Conservation (phyloP, 1,139 yeast genomes). For the Candida sanyaensis region DNA sequence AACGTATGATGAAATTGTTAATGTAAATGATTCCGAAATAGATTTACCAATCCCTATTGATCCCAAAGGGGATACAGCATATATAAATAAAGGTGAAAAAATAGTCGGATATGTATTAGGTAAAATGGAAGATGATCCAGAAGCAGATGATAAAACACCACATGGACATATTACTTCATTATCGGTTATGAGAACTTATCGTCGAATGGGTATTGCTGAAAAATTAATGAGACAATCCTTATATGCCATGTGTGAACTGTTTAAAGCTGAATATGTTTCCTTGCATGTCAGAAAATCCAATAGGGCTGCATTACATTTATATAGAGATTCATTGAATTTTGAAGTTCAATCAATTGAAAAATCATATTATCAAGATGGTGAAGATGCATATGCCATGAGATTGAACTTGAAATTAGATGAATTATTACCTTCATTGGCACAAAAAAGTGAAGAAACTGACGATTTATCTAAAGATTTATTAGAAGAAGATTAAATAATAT, state of each 20-base stretch:
- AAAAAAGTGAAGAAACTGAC: conserved; percentile 42
- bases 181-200: conserved; percentile 92
- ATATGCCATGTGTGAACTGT: conserved; percentile 78
- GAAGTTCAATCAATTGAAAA: conserved; percentile 81
- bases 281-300: conserved; percentile 93
- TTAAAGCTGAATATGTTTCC: conserved; percentile 81
- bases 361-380: conserved; percentile 93
- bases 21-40: conserved; percentile 37
- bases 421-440: conserved; percentile 57
- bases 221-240: conserved; percentile 86
- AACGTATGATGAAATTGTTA: conserved; percentile 48
- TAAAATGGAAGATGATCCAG: conserved; percentile 95
- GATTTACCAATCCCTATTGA: conserved; percentile 24
- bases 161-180: conserved; percentile 95
- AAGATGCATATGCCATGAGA: conserved; percentile 97
- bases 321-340: conserved; percentile 82
- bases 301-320: conserved; percentile 90
- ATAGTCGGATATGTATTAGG: conserved; percentile 94
- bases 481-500: conserved; percentile 16
- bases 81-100: conserved; percentile 67
- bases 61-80: conserved; percentile 55
- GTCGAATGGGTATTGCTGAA: conserved; percentile 95
- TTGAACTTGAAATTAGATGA: conserved; percentile 61
- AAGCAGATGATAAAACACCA: conserved; percentile 67
- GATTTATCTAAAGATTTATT: conserved; percentile 49